Evolutionary conservation across 768 basidiomycete species (phyloP), one percentile per base, ranked within the genome.

Genomic region (Holtermannia corniformis): DNA sequence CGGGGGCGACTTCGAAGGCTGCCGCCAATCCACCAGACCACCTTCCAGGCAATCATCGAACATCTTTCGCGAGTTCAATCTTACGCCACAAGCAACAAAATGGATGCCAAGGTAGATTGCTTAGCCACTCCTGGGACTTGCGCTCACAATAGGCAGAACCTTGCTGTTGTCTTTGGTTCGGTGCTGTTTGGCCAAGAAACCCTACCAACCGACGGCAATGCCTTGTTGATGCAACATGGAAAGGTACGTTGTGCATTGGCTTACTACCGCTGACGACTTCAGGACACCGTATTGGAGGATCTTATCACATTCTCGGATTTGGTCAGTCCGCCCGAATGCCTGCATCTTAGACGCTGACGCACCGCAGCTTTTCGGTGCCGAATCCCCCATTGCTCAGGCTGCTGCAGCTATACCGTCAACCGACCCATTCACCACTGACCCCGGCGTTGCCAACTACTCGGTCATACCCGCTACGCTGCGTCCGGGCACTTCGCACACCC

Each of bases 171-270:
- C 3, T 92, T 93, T 73, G 85, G 85, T 19, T 77, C 82, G 7
- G 87, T 89, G 21, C 81, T 95, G 44, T 91, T 95, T 60, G 90
- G 90, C 4, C 88, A 92, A 70, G 90, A 95, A 56, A 87, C 92
- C 56, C 78, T 89, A 52, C 83, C 86, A 3, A 86, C 85, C 67
- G 81, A 77, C 32, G 81, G 79, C 0, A 86, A 90, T 65, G 76
- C 91, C 16, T 74, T 92, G 20, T 84, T 76, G 51, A 78, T 91
- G n/a, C 82, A 85, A 62, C 76, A 76, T 14, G 76, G 73, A 66
- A 92, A 90, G 81, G 88, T 89, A 58, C 41, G 58, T 46, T 41
- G 16, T 13, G 12, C 52, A 50, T 44, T 32, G 32, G 26, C 25
- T 48, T 24, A 41, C 47, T 21, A 16, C 11, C 22, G 14, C 19